Evolutionary conservation across 2,329 filamentous ascomycete genomes (phyloP).

Genomic region (Huntiella omanensis): DNA sequence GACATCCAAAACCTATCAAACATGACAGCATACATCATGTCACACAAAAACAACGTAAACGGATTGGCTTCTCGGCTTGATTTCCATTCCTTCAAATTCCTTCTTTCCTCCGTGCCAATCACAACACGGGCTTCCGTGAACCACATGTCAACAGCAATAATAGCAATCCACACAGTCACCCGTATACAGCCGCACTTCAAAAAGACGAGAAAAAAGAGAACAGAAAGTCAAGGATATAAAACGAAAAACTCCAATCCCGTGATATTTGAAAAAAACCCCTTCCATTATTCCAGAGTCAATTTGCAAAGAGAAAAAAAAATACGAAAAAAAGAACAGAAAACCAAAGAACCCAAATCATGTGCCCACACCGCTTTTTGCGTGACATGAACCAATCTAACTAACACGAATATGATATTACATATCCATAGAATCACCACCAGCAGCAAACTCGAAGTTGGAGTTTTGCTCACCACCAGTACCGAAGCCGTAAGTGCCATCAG

Average conservation of each 20-base stretch:
- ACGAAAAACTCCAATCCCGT: not conserved
- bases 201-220: not conserved
- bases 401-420: constrained; percentile 28
- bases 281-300: not conserved
- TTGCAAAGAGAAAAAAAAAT: not conserved
- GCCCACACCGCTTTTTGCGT: constrained; percentile 1
- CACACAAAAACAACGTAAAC: not conserved
- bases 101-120: not conserved
- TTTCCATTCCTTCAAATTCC: not conserved
- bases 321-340: too few relatives aligned
- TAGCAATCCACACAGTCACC: not conserved
- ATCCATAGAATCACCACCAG: constrained; percentile 44
- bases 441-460: constrained; percentile 88
- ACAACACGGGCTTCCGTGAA: not conserved
- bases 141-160: not conserved
- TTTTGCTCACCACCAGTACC: constrained; percentile 49
- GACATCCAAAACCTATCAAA: too few relatives aligned
- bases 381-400: not conserved
- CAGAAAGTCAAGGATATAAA: not conserved
- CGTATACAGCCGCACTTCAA: not conserved
- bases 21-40: not conserved
- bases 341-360: not conserved
- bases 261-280: not conserved
- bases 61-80: not conserved
- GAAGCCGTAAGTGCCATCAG: constrained; percentile 64